Percentiles rank a stretch among this genome's conserved stretches.
These are phyloP conservation scores for Kalmanozyma brasiliensis DNA, from an alignment of 1,284 basidiomycete species.

Conservation along the genomic window DNA sequence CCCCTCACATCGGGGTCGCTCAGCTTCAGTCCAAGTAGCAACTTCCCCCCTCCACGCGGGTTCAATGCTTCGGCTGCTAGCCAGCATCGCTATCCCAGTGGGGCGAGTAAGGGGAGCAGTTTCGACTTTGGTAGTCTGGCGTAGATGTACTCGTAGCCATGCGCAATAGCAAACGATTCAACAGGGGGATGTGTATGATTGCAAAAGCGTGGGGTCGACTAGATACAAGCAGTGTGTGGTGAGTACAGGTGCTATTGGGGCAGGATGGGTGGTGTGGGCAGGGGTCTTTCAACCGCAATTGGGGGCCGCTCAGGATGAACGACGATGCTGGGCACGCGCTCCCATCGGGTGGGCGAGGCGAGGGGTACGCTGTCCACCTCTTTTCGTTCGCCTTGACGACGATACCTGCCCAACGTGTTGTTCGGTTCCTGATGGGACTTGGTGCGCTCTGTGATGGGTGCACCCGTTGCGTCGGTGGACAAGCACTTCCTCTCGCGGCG, in stretches of 20 bases:
- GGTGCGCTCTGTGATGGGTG: background rate
- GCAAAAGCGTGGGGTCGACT: too few species aligned
- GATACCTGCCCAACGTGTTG: background rate
- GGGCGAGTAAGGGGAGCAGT: constrained; percentile 28
- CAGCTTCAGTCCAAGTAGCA: constrained; percentile 29
- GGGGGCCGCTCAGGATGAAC: too few species aligned
- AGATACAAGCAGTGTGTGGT: too few species aligned
- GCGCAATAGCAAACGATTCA: too few species aligned
- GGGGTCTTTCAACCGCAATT: constrained; percentile 12
- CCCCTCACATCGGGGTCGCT: constrained; percentile 35
- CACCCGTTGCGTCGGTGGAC: background rate
- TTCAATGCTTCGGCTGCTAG: constrained; percentile 41
- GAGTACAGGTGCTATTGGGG: too few species aligned
- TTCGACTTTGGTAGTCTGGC: constrained; percentile 43
- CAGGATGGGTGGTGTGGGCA: too few species aligned
- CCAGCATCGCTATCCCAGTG: constrained; percentile 43
- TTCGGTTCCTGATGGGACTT: background rate
- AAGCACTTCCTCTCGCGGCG: too few species aligned
- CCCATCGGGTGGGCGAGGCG: constrained; percentile 19
- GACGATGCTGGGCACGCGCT: background rate
- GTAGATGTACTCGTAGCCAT: too few species aligned
- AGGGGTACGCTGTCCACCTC: constrained; percentile 1
- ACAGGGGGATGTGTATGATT: too few species aligned
- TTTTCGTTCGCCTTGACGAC: too few species aligned
- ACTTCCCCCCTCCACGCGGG: constrained; percentile 41